phyloP scores from a whole-genome alignment of 2,329 filamentous ascomycete species.

The Magnaporthiopsis incrustans region DNA sequence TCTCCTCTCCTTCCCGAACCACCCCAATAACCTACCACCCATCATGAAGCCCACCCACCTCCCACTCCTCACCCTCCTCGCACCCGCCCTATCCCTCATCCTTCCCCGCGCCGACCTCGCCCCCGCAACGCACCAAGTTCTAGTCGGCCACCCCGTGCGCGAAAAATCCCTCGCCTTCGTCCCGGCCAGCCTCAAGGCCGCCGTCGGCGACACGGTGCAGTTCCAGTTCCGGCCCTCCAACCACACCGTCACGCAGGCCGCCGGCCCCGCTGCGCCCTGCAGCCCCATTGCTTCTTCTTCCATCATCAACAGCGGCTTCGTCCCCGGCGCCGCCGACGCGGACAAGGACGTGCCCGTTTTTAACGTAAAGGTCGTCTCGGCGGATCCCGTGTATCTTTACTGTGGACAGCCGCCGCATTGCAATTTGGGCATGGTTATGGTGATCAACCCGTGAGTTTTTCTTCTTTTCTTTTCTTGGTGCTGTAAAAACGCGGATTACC shows the following conservation, averaged over 20 bases:
- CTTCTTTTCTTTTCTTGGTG: background rate
- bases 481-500: too few relatives aligned
- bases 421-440: conserved; percentile 65
- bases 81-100: background rate
- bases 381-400: conserved; percentile 64
- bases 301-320: conserved; percentile 4
- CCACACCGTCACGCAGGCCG: conserved; percentile 72
- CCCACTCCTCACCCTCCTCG: background rate
- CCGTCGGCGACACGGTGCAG: conserved; percentile 55
- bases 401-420: conserved; percentile 70
- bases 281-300: background rate
- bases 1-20: too few relatives aligned
- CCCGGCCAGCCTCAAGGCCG: conserved; percentile 57
- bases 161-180: conserved; percentile 51
- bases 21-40: too few relatives aligned
- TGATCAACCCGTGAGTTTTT: conserved; percentile 46
- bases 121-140: background rate
- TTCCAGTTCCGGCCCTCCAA: conserved; percentile 62
- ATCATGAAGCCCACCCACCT: background rate
- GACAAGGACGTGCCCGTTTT: conserved; percentile 1
- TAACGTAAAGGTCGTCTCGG: conserved; percentile 1
- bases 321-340: background rate
- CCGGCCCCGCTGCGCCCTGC: conserved; percentile 20
- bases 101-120: background rate
- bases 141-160: conserved; percentile 3